Percentiles rank a stretch among this genome's conserved stretches.
Evolutionary conservation across 768 basidiomycete species (phyloP).

Genomic region (Phanerochaete carnosa): DNA sequence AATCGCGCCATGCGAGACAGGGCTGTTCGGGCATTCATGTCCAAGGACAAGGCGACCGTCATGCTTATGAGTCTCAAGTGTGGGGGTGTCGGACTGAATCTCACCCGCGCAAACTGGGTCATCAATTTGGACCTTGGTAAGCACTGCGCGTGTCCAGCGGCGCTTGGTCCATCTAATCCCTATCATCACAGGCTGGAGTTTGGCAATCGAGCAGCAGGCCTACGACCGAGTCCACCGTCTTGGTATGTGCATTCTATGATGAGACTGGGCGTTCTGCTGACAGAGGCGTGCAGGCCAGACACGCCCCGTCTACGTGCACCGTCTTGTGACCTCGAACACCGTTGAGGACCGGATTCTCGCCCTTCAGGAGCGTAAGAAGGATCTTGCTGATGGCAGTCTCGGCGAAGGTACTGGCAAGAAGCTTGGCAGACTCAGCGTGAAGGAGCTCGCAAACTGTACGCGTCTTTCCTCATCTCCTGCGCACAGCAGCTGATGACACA

Average conservation of each 20-base stretch:
- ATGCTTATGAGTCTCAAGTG: conserved; percentile 67
- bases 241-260: conserved; percentile 38
- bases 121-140: conserved; percentile 51
- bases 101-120: conserved; percentile 62
- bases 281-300: conserved; percentile 38
- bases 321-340: conserved; percentile 55
- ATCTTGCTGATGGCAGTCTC: conserved; percentile 55
- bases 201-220: conserved; percentile 59
- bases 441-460: conserved; percentile 44
- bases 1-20: conserved; percentile 45
- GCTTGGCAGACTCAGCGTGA: conserved; percentile 47
- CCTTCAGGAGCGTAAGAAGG: conserved; percentile 62
- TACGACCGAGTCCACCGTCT: conserved; percentile 42
- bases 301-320: conserved; percentile 47
- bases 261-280: not conserved
- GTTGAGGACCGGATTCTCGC: conserved; percentile 70
- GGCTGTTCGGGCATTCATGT: conserved; percentile 59
- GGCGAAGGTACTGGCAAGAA: conserved; percentile 63
- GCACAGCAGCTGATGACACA: not conserved
- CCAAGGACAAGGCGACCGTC: conserved; percentile 49
- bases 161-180: not conserved
- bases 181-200: conserved; percentile 45
- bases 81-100: conserved; percentile 54
- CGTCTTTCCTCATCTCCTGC: not conserved
- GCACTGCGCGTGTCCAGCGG: not conserved